Conservation (phyloP, 306 rosid species). For the Rubus parviflorus region DNA sequence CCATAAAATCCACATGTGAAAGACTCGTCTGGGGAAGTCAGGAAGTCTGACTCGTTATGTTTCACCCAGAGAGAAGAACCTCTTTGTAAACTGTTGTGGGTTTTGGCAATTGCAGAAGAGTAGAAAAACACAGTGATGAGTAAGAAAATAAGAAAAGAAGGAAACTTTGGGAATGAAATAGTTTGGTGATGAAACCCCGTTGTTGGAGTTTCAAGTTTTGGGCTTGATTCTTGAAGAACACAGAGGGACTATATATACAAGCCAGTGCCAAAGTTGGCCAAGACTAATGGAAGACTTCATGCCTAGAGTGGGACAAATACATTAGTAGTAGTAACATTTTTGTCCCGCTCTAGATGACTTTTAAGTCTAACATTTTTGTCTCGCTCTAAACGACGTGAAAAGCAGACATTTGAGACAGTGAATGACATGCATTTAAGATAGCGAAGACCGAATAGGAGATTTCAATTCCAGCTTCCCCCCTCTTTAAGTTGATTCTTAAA, state of each 20-base stretch:
- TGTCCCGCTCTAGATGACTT: too few relatives aligned
- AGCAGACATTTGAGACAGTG: too few relatives aligned
- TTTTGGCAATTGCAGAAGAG: neutral
- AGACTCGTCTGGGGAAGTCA: slow-evolving; percentile 18
- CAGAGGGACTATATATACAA: neutral
- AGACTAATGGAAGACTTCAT: too few relatives aligned
- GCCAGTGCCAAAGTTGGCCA: neutral
- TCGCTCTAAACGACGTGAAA: too few relatives aligned
- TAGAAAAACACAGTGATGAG: neutral
- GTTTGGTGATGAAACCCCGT: neutral
- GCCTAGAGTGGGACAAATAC: too few relatives aligned
- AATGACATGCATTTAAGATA: too few relatives aligned
- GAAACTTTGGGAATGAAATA: neutral
- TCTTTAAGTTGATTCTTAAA: too few relatives aligned
- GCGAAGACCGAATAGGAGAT: too few relatives aligned
- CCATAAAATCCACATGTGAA: slow-evolving; percentile 15
- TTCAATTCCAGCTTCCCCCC: too few relatives aligned
- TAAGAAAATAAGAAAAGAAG: neutral
- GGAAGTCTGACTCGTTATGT: neutral
- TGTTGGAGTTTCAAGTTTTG: neutral
- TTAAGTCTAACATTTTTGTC: too few relatives aligned
- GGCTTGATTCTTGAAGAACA: neutral
- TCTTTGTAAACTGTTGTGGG: neutral
- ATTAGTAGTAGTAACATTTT: too few relatives aligned
- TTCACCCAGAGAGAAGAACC: slow-evolving; percentile 5